Base-by-base conservation (phyloP, 352 stramenopile genomes). In the Phytophthora multivora region DNA sequence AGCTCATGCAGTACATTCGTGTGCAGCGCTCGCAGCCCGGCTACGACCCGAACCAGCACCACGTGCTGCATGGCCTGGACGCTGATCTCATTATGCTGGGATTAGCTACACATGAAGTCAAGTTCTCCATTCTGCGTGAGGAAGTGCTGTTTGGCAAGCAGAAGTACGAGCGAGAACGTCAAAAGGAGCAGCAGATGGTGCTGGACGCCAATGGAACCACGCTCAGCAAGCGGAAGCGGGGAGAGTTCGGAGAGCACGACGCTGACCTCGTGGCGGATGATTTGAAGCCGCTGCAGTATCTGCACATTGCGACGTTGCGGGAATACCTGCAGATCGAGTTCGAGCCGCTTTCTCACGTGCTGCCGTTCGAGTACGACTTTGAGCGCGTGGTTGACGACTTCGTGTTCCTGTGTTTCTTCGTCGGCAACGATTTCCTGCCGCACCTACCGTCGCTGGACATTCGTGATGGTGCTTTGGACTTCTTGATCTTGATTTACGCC, bases 61-160 rank as follows among this genome's bases (percentile, higher is more conserved):
- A 99, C 71, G 91, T 99, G 16, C 74, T 99, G 16, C 96, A 99
- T 68, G 97, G 97, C 46, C 77, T 99, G 36, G 97, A 99, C 79
- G 98, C 98, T 28, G 98, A 99, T 88, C 83, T 99, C 4, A 99
- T 99, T 80, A 99, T 99, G 98, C 82, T 99, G 48, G 96, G 90
- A 2, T 80, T 99, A 16, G 97, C 97, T 7, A 99, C 97, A 3
- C 98, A 99, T 65, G 98, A 99, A 79, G 85, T 93, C 12, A 93
- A 99, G 59, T 99, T 99, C 83, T 98, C 97, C 18, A 98, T 99
- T 56, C 75, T 99, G 35, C 79, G 98, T 35, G 97, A 99, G 75
- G 90, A 98, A 75, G 85, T 97, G 39, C 75, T 95, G 5, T 95
- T 91, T 56, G 85, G 88, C 25, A 93, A 92, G 61, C 72, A 77